Evolutionary conservation across 768 basidiomycete species (phyloP), one percentile per base, ranked within the genome.

Genomic region (Tubosaeta sp.): DNA sequence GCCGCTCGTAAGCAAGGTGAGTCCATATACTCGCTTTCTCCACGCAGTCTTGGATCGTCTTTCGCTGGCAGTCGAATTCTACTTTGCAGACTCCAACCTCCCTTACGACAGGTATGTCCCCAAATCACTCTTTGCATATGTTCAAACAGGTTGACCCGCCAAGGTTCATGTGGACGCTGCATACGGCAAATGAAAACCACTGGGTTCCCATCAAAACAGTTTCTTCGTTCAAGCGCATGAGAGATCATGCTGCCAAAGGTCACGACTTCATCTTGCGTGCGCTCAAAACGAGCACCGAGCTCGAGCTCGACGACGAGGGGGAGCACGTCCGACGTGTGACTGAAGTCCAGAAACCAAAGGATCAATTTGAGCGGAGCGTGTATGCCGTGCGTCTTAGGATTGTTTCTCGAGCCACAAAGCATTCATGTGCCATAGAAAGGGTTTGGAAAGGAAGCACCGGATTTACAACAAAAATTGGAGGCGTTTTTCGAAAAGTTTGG

Each of bases 21-120:
- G 77, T 66, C 17, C 42, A 41, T 34, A 8, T 13, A 5, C 29
- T 53, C 38, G 43, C 19, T 17, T 10, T 48, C 22, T 3, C 26
- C 12, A 19, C 33, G 51, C 1, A 52, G 43, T 37, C 47, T 29
- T 5, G 32, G 26, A 4, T 34, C 38, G 27, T 12, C 4, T 35
- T 14, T 11, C 2, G 29, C 34, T 42, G 47, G 41, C 33, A 97
- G 95, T 95, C 62, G 90, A 94, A 66, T 97, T 97, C 71, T 97
- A 97, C 76, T 94, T 98, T 71, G 89, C 89, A 47, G 93, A 95
- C 70, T 81, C 92, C n/a, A 97, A 97, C 71, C 80, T 98, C 48
- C 95, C 95, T 1, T 93, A 82, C 58, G 91, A 93, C 77, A 88
- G 83, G 87, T 87, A 62, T 26, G 77, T 27, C 38, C 43, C 48